Conservation (phyloP, 108 stramenopile genomes). For the Discostella pseudostelligera region DNA sequence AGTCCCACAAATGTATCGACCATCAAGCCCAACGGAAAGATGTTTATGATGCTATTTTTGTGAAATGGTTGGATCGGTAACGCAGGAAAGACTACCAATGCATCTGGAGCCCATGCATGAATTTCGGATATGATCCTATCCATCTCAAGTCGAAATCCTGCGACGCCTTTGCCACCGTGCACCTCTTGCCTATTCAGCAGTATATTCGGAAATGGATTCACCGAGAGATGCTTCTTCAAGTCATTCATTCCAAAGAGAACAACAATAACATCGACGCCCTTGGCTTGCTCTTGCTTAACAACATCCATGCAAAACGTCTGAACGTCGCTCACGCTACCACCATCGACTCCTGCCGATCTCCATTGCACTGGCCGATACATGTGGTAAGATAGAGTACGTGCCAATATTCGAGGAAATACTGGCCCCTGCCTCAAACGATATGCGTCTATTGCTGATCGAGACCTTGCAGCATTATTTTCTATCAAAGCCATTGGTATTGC, state of each 20-base stretch:
- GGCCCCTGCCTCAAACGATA: slow-evolving; percentile 31
- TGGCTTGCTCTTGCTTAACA: slow-evolving; percentile 45
- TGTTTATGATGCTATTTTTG: slow-evolving; percentile 61
- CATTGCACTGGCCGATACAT: slow-evolving; percentile 44
- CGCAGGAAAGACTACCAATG: slow-evolving; percentile 53
- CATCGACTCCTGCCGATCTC: slow-evolving; percentile 71
- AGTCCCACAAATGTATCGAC: slow-evolving; percentile 57
- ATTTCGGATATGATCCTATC: slow-evolving; percentile 46
- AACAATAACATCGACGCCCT: slow-evolving; percentile 40
- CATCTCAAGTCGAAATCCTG: slow-evolving; percentile 48
- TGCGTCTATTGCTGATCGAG: slow-evolving; percentile 8
- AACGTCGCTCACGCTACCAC: slow-evolving; percentile 53
- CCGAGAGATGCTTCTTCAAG: slow-evolving; percentile 49
- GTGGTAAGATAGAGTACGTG: slow-evolving; percentile 48
- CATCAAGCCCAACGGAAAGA: slow-evolving; percentile 59
- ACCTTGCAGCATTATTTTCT: slow-evolving; percentile 23
- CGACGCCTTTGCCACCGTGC: slow-evolving; percentile 1
- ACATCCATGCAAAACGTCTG: slow-evolving; percentile 50
- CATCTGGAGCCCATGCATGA: slow-evolving; percentile 39
- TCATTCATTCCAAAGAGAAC: slow-evolving; percentile 68
- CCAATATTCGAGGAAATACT: slow-evolving; percentile 57
- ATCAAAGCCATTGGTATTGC: slow-evolving; percentile 38
- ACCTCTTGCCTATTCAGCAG: neutral
- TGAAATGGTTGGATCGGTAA: slow-evolving; percentile 64
- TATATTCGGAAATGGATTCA: slow-evolving; percentile 31